Evolutionary conservation across 2,329 filamentous ascomycete genomes (phyloP), one percentile per base, ranked within the genome.

Genomic region (Aspergillus viridinutans): DNA sequence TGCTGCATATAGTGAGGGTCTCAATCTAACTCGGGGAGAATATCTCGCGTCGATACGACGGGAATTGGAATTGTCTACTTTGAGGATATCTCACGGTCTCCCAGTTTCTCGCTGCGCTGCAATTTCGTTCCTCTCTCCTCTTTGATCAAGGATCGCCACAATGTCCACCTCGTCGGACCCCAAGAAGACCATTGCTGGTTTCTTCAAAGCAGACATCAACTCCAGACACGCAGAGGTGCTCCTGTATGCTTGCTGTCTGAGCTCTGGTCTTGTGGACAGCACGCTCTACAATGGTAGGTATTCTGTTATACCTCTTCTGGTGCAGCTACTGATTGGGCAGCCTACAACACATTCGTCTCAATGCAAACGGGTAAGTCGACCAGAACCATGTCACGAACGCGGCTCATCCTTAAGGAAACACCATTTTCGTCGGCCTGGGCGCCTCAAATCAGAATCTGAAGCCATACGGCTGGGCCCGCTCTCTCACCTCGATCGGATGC

Each of bases 381-480:
- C 25, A 54, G 12, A 49, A 50, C 43, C 29, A 26, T 9, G 38
- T 40, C 32, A 23, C 1, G 21, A 20, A 3, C 43, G 12, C 45
- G 12, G 38, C 58, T 26, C 17, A 45, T 7, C 1, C 3, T 26
- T 12, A 43, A 70, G 74, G 75, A 54, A 77, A 77, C 53, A 77
- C 74, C 20, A 75, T 78, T 49, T 78, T 77, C 59, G 66, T 77
- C n/a, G 74, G 74, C 10, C 66, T 78, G 14, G 75, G 75, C 3
- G 71, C 74, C 0, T 75, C 74, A 0, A 69, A 72, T 26, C 74
- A 76, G 50, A 76, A 76, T 52, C 69, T 67, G 35, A 72, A 62
- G 43, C 72, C 73, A 1, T 78, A 70, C 56, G 76, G 75, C 54
- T 79, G 76, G 76, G 72, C 73, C 17, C 73, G 75, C 17, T 79